Evolutionary conservation across 1,284 basidiomycete genomes (phyloP).

Genomic region (Psilocybe mexicana): DNA sequence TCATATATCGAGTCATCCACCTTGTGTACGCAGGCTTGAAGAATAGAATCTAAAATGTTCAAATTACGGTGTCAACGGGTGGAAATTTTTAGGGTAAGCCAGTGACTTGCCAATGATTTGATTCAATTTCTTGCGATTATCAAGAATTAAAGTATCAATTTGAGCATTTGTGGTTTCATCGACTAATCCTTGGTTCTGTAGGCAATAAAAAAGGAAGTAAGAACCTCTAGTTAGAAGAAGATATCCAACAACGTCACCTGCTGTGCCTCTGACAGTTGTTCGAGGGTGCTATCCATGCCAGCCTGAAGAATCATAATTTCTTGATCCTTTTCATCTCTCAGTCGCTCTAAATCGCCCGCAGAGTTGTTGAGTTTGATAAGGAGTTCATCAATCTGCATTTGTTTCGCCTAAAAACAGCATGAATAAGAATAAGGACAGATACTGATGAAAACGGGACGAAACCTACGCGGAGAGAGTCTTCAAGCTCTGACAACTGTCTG

Average conservation of each 20-base stretch:
- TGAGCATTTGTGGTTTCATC: conserved; percentile 93
- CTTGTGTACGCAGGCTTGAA: conserved; percentile 96
- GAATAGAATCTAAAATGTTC: conserved; percentile 78
- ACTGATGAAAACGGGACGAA: background rate
- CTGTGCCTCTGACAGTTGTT: conserved; percentile 86
- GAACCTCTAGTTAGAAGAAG: background rate
- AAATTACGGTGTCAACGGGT: background rate
- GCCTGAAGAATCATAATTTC: conserved; percentile 96
- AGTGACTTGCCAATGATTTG: conserved; percentile 81
- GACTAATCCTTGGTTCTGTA: conserved; percentile 78
- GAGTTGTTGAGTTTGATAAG: conserved; percentile 78
- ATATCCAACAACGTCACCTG: conserved; percentile 49
- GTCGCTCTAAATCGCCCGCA: conserved; percentile 72
- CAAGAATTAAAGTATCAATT: conserved; percentile 95
- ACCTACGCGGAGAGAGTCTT: conserved; percentile 87
- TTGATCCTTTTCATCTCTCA: conserved; percentile 95
- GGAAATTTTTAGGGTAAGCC: background rate
- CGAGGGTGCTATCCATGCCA: conserved; percentile 92
- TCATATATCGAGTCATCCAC: conserved; percentile 98
- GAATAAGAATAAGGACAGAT: conserved; percentile 10
- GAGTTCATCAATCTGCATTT: conserved; percentile 92
- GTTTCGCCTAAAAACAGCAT: conserved; percentile 66
- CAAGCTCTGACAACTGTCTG: conserved; percentile 92
- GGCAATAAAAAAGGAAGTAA: conserved; percentile 13
- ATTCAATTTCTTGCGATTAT: conserved; percentile 98